phyloP scores from a whole-genome alignment of 345 rosid species.

The Rhodamnia argentea region DNA sequence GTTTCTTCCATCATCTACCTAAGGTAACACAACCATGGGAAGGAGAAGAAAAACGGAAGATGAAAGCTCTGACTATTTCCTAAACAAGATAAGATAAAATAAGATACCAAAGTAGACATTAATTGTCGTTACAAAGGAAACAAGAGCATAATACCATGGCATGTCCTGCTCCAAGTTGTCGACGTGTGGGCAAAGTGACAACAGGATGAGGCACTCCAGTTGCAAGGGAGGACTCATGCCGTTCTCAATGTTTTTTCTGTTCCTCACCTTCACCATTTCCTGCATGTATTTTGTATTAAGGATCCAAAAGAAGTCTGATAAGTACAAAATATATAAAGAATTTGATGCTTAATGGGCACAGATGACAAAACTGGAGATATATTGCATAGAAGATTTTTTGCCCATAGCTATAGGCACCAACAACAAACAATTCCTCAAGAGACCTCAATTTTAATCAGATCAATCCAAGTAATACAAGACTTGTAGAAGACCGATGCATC shows the following conservation, averaged over 20 bases:
- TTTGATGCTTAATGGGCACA: background rate
- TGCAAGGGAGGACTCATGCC: constrained; percentile 32
- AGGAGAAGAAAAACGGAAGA: background rate
- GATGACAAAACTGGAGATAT: background rate
- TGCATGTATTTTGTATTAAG: constrained; percentile 1
- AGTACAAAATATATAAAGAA: background rate
- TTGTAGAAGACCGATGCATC: background rate
- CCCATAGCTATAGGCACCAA: background rate
- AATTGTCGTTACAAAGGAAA: background rate
- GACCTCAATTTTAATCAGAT: background rate
- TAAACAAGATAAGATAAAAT: background rate
- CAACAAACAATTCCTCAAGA: background rate
- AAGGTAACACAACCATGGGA: background rate
- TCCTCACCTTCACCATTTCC: constrained; percentile 58
- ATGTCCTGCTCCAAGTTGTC: constrained; percentile 40
- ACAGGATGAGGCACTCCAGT: constrained; percentile 35
- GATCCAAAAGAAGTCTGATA: background rate
- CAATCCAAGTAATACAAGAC: background rate
- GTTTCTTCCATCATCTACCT: background rate
- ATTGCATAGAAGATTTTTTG: background rate
- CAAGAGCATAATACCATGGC: constrained; percentile 40
- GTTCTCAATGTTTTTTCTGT: constrained; percentile 49
- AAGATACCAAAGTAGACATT: background rate
- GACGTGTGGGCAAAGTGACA: constrained; percentile 29
- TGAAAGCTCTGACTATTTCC: background rate